A percentile compares a stretch with the other conserved stretches of the same genome.
Conservation (phyloP, 768 basidiomycete genomes). For the Pleurotus citrinopileatus region DNA sequence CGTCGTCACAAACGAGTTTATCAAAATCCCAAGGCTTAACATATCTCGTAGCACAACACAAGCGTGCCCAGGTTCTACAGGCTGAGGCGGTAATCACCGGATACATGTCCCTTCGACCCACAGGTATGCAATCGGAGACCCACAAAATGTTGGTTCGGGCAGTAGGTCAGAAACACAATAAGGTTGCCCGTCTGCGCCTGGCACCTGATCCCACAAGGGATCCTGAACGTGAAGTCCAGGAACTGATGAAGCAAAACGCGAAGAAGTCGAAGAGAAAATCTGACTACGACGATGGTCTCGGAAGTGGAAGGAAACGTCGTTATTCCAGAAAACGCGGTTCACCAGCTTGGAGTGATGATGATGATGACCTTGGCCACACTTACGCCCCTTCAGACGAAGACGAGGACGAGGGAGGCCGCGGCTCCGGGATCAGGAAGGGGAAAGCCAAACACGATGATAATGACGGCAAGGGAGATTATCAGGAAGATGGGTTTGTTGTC, state of each 20-base stretch:
- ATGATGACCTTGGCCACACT: slow-evolving; percentile 49
- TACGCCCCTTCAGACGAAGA: slow-evolving; percentile 62
- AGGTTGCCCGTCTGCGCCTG: slow-evolving; percentile 75
- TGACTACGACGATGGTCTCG: slow-evolving; percentile 48
- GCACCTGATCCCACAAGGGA: slow-evolving; percentile 76
- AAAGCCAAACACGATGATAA: slow-evolving; percentile 55
- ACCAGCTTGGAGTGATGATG: slow-evolving; percentile 64
- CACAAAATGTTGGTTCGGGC: slow-evolving; percentile 87
- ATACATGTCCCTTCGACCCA: slow-evolving; percentile 79
- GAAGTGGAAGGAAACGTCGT: slow-evolving; percentile 45
- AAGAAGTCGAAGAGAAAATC: slow-evolving; percentile 61
- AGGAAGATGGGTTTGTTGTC: slow-evolving; percentile 84
- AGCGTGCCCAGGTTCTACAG: slow-evolving; percentile 82
- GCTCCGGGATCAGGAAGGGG: slow-evolving; percentile 34
- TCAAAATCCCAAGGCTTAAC: slow-evolving; percentile 72
- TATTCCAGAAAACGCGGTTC: slow-evolving; percentile 38
- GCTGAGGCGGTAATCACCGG: slow-evolving; percentile 82
- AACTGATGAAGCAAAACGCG: slow-evolving; percentile 60
- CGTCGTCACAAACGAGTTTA: slow-evolving; percentile 25
- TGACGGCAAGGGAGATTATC: slow-evolving; percentile 65
- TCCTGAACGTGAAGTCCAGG: slow-evolving; percentile 71
- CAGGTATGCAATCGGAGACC: slow-evolving; percentile 87
- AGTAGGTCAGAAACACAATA: slow-evolving; percentile 82
- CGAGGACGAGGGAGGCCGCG: slow-evolving; percentile 37
- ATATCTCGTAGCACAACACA: slow-evolving; percentile 88